Evolutionary conservation across 805 yeast genomes (phyloP).

Genomic region (Teunomyces funiuensis): DNA sequence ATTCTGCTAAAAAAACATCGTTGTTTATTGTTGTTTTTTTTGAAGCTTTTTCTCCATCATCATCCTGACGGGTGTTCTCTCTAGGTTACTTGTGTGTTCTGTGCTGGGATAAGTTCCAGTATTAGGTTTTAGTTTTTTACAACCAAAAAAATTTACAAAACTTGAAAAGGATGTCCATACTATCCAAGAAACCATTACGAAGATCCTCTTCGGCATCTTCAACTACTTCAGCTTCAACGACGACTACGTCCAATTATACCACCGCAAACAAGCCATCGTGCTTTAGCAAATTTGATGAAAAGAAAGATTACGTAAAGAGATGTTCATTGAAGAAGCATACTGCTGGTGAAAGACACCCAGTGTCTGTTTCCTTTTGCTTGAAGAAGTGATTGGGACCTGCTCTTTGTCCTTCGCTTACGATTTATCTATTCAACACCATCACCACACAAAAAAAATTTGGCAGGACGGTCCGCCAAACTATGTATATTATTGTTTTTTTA

Average conservation of each 20-base stretch:
- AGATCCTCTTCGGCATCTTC: conserved; percentile 4
- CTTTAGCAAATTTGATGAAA: conserved; percentile 40
- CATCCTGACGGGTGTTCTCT: conserved; percentile 5
- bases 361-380: conserved; percentile 39
- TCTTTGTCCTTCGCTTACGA: too few relatives aligned
- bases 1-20: neutral
- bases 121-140: neutral
- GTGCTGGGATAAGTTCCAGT: conserved; percentile 4
- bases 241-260: neutral
- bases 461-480: neutral
- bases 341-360: conserved; percentile 12
- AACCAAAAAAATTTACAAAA: neutral
- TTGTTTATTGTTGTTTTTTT: neutral
- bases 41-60: conserved; percentile 2
- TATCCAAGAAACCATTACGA: conserved; percentile 4
- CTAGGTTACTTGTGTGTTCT: conserved; percentile 3
- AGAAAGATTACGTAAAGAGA: conserved; percentile 44
- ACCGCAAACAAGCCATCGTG: conserved; percentile 1
- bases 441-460: conserved; percentile 2
- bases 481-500: conserved; percentile 5
- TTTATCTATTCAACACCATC: too few relatives aligned
- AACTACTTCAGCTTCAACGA: neutral
- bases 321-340: conserved; percentile 30
- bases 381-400: conserved; percentile 22
- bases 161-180: conserved; percentile 2